Conservation (phyloP, 2,329 filamentous ascomycete genomes). For the Colletotrichum sp. region DNA sequence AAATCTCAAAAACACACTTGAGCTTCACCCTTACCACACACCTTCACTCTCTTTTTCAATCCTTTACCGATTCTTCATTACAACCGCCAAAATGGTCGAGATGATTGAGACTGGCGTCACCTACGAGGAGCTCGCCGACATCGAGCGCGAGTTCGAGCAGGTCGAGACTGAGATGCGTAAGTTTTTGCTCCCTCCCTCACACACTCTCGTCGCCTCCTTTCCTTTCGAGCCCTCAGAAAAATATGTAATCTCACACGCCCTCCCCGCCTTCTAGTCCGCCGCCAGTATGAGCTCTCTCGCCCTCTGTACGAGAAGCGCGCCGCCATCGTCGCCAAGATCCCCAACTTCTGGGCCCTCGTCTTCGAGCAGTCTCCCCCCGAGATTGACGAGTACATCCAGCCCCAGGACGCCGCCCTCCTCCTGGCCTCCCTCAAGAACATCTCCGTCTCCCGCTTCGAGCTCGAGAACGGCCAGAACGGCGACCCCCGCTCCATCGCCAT, state of each 20-base stretch:
- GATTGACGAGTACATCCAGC: slow-evolving; percentile 87
- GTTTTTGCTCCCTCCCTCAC: slow-evolving; percentile 24
- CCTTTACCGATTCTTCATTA: not conserved
- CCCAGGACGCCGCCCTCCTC: slow-evolving; percentile 77
- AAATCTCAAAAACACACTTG: not conserved
- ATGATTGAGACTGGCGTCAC: slow-evolving; percentile 52
- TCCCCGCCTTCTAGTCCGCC: slow-evolving; percentile 63
- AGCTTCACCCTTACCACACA: not conserved
- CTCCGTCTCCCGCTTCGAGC: slow-evolving; percentile 80
- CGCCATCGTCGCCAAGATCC: slow-evolving; percentile 72
- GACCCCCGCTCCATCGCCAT: slow-evolving; percentile 83
- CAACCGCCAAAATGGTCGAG: slow-evolving; percentile 27
- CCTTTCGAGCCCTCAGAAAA: not conserved
- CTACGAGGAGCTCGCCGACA: slow-evolving; percentile 78
- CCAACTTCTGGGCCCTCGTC: slow-evolving; percentile 94
- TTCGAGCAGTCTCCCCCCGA: slow-evolving; percentile 86
- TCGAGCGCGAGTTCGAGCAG: slow-evolving; percentile 86
- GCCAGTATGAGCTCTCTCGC: slow-evolving; percentile 70
- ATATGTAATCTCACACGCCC: not conserved
- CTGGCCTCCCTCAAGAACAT: slow-evolving; percentile 70
- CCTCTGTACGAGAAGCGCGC: slow-evolving; percentile 80
- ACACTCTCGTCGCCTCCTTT: not conserved
- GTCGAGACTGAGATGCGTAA: slow-evolving; percentile 76
- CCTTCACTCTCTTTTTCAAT: not conserved
- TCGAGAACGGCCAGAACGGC: slow-evolving; percentile 62